These are phyloP conservation scores for Sordariomycetes sp. DNA, from an alignment of 2,329 filamentous ascomycete species.

Conservation along the genomic window DNA sequence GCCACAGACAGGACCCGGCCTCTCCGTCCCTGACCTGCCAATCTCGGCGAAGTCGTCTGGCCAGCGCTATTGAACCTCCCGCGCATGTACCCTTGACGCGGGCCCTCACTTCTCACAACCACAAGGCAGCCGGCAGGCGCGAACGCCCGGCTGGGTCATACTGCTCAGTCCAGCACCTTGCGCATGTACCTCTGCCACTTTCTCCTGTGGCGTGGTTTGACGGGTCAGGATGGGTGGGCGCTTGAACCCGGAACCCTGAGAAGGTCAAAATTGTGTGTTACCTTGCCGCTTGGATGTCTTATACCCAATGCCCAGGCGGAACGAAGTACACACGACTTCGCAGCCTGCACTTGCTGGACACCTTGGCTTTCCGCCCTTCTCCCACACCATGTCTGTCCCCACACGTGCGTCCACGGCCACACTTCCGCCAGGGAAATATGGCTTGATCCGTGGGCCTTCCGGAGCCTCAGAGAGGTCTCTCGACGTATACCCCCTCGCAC, in stretches of 20 bases:
- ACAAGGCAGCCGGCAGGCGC: not conserved
- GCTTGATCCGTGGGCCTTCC: not conserved
- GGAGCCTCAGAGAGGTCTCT: not conserved
- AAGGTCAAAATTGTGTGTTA: not conserved
- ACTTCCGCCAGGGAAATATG: not conserved
- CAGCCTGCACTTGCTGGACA: not conserved
- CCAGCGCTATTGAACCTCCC: not conserved
- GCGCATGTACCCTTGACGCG: not conserved
- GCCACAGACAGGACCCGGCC: not conserved
- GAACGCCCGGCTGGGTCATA: not conserved
- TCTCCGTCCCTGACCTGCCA: not conserved
- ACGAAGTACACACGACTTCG: not conserved
- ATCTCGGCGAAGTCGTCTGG: not conserved
- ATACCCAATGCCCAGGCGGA: constrained; percentile 1
- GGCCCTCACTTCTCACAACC: not conserved
- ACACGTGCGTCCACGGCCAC: not conserved
- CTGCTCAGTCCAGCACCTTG: not conserved
- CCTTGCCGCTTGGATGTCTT: constrained; percentile 2
- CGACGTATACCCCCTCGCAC: not conserved
- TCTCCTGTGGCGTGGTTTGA: not conserved
- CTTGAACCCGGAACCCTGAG: constrained; percentile 1
- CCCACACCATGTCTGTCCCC: not conserved
- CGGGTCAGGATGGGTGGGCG: not conserved
- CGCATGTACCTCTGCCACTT: not conserved
- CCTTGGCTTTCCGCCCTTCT: not conserved